These are phyloP conservation scores for Talaromyces funiculosus DNA, from an alignment of 2,329 filamentous ascomycete genomes.

Conservation along the genomic window DNA sequence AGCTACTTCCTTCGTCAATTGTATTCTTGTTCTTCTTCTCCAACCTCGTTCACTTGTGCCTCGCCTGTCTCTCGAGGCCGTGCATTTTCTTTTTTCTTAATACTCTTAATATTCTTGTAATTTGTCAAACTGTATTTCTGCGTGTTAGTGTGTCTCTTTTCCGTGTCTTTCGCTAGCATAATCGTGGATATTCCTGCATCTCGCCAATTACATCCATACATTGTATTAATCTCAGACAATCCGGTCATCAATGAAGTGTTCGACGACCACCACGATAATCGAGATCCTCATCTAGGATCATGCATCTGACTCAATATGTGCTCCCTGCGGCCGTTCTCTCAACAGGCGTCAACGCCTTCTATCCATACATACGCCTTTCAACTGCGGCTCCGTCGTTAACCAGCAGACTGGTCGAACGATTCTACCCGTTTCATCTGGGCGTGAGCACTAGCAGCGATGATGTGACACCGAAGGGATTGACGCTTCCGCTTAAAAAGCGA, in stretches of 20 bases:
- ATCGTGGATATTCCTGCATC: neutral
- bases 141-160: neutral
- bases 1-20: neutral
- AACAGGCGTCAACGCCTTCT: conserved; percentile 37
- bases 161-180: neutral
- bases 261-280: neutral
- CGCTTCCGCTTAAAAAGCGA: conserved; percentile 35
- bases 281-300: conserved; percentile 24
- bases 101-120: conserved; percentile 1
- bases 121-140: neutral
- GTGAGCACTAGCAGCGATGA: conserved; percentile 16
- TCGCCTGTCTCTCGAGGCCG: neutral
- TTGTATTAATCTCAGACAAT: conserved; percentile 21
- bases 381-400: conserved; percentile 16
- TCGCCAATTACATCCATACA: conserved; percentile 1
- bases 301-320: conserved; percentile 34
- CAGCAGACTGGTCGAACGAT: conserved; percentile 25
- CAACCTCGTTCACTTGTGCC: neutral
- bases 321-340: conserved; percentile 27
- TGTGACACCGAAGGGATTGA: conserved; percentile 17
- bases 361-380: conserved; percentile 32
- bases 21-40: neutral
- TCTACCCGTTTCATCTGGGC: conserved; percentile 27
- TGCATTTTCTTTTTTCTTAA: neutral
- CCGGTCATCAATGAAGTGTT: conserved; percentile 27